Evolutionary conservation across 2,329 filamentous ascomycete species (phyloP).

Genomic region (Rhynchosporium secalis): DNA sequence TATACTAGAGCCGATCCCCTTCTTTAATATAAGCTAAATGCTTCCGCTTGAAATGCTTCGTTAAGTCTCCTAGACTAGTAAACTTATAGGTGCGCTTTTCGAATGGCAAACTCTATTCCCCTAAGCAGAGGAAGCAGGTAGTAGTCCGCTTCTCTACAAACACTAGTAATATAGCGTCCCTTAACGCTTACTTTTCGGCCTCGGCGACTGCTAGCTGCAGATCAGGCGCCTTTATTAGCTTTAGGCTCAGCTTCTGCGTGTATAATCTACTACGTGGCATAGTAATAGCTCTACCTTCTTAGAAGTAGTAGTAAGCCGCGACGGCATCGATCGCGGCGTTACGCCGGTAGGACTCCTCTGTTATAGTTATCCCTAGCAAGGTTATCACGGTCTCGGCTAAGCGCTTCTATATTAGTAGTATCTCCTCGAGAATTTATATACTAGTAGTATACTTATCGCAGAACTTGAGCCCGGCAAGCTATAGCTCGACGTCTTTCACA

Average conservation of each 20-base stretch:
- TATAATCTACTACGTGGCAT: conserved; percentile 22
- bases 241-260: conserved; percentile 2
- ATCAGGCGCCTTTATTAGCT: conserved; percentile 10
- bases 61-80: conserved; percentile 17
- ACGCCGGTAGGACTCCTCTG: conserved; percentile 25
- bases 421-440: conserved; percentile 15
- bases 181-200: conserved; percentile 30
- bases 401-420: conserved; percentile 34
- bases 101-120: conserved; percentile 23
- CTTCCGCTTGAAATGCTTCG: too few species aligned
- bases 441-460: conserved; percentile 18
- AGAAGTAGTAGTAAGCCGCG: conserved; percentile 32
- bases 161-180: conserved; percentile 28
- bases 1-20: conserved; percentile 25
- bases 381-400: conserved; percentile 36
- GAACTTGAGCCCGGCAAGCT: conserved; percentile 25
- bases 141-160: conserved; percentile 29
- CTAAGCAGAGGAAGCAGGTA: conserved; percentile 28
- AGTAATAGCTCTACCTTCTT: conserved; percentile 24
- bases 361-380: conserved; percentile 29
- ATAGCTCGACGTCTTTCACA: conserved; percentile 27
- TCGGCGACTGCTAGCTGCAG: conserved; percentile 24
- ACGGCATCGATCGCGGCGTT: conserved; percentile 37
- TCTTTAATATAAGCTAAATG: conserved; percentile 22
- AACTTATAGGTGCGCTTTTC: conserved; percentile 28